Conservation (phyloP, 148 eudicot species). For the Silene latifolia region DNA sequence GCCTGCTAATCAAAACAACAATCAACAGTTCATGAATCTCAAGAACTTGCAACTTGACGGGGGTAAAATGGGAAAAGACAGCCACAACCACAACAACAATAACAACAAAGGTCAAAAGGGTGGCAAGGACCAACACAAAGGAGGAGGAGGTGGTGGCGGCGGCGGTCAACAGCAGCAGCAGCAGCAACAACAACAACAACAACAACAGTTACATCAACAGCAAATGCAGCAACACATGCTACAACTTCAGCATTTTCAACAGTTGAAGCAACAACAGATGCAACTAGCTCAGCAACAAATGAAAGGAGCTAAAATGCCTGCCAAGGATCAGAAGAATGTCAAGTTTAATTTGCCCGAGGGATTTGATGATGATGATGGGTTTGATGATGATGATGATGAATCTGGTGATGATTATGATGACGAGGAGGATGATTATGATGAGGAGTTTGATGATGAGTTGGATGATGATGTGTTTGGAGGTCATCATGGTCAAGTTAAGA, state of each 20-base stretch:
- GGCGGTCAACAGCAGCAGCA: conserved; percentile 25
- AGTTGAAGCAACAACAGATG: conserved; percentile 32
- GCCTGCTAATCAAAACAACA: conserved; percentile 25
- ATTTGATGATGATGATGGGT: conserved; percentile 28
- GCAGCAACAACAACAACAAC: background rate
- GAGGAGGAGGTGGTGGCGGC: conserved; percentile 24
- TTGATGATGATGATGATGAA: conserved; percentile 17
- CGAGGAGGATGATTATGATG: conserved; percentile 30
- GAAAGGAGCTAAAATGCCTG: conserved; percentile 38
- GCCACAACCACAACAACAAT: background rate
- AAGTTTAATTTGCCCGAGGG: conserved; percentile 59
- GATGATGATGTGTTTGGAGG: conserved; percentile 48
- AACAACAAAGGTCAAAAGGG: conserved; percentile 32
- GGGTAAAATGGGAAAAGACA: conserved; percentile 36
- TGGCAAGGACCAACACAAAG: conserved; percentile 18
- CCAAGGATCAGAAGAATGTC: conserved; percentile 58
- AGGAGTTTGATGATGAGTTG: conserved; percentile 34
- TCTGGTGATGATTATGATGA: conserved; percentile 38
- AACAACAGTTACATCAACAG: background rate
- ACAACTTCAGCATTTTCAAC: conserved; percentile 29
- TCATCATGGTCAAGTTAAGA: conserved; percentile 26
- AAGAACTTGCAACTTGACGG: conserved; percentile 51
- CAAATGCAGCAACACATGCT: conserved; percentile 2
- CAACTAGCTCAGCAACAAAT: conserved; percentile 27
- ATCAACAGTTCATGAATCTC: conserved; percentile 18